A percentile compares a stretch with the other conserved stretches of the same genome.
These are phyloP conservation scores for Nidula niveotomentosa DNA, from an alignment of 1,284 basidiomycete species.

Conservation along the genomic window DNA sequence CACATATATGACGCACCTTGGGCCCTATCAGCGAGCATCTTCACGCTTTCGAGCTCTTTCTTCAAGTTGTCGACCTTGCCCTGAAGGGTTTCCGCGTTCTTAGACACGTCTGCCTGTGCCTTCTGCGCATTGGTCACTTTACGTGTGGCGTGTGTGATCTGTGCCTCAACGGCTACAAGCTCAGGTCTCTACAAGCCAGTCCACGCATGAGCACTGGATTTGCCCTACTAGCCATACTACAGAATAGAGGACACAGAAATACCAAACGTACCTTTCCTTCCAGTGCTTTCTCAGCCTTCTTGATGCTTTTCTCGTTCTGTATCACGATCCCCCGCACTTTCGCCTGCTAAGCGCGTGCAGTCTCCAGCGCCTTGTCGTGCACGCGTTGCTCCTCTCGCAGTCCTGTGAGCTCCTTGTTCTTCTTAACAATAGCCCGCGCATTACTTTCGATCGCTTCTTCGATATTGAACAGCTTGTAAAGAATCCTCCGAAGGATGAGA, in stretches of 20 bases:
- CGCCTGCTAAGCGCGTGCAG: constrained; percentile 78
- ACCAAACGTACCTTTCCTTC: constrained; percentile 68
- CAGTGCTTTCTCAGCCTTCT: constrained; percentile 81
- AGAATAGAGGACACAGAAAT: background rate
- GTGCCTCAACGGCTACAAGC: constrained; percentile 79
- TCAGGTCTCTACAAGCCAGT: constrained; percentile 65
- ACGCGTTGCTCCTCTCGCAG: constrained; percentile 68
- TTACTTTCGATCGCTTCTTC: constrained; percentile 79
- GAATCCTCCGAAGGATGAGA: constrained; percentile 76
- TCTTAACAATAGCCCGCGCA: constrained; percentile 66
- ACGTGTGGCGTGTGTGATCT: constrained; percentile 82
- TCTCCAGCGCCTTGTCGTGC: constrained; percentile 74
- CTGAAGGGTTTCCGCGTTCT: constrained; percentile 69
- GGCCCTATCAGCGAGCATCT: constrained; percentile 74
- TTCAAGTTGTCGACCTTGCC: constrained; percentile 58
- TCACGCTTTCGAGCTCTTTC: constrained; percentile 68
- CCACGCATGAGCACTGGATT: background rate
- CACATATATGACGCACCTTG: constrained; percentile 49
- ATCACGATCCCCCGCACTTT: constrained; percentile 72
- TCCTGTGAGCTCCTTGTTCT: constrained; percentile 69
- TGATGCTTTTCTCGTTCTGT: constrained; percentile 76
- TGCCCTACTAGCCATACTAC: no score
- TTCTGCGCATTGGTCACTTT: constrained; percentile 74
- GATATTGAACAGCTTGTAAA: constrained; percentile 93
- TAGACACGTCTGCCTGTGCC: constrained; percentile 63